Evolutionary conservation across 345 rosid species (phyloP).

Genomic region (Eucalyptus regnans): DNA sequence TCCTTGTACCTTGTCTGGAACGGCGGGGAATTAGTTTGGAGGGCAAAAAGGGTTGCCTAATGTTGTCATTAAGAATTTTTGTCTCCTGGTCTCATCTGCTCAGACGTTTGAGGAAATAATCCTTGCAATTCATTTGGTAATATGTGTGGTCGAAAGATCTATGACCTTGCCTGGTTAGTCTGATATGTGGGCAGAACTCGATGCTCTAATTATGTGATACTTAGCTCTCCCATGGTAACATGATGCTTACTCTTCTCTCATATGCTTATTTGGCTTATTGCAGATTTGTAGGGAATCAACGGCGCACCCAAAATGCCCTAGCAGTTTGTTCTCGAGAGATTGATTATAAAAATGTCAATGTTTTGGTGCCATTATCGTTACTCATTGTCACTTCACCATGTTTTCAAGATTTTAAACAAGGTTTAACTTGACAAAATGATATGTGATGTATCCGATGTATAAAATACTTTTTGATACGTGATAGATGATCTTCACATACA

Average conservation of each 20-base stretch:
- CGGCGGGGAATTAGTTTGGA: background rate
- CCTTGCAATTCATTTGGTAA: background rate
- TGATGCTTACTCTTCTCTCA: too few relatives aligned
- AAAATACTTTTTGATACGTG: background rate
- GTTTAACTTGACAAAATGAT: too few relatives aligned
- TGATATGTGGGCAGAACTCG: too few relatives aligned
- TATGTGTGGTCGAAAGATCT: background rate
- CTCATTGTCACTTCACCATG: background rate
- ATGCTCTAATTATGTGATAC: too few relatives aligned
- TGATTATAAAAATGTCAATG: background rate
- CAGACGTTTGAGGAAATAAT: background rate
- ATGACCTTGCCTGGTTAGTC: too few relatives aligned
- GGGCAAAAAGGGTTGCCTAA: constrained; percentile 20
- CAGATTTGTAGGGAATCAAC: too few relatives aligned
- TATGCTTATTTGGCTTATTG: too few relatives aligned
- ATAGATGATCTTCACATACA: background rate
- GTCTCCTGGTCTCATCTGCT: background rate
- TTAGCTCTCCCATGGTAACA: too few relatives aligned
- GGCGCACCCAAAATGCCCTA: too few relatives aligned
- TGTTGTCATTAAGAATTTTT: constrained; percentile 20
- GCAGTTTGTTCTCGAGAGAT: too few relatives aligned
- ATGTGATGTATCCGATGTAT: too few relatives aligned
- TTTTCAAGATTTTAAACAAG: background rate
- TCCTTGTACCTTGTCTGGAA: background rate
- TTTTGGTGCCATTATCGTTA: background rate